phyloP scores from a whole-genome alignment of 495 filamentous ascomycete species.

The Oleoguttula mirabilis region DNA sequence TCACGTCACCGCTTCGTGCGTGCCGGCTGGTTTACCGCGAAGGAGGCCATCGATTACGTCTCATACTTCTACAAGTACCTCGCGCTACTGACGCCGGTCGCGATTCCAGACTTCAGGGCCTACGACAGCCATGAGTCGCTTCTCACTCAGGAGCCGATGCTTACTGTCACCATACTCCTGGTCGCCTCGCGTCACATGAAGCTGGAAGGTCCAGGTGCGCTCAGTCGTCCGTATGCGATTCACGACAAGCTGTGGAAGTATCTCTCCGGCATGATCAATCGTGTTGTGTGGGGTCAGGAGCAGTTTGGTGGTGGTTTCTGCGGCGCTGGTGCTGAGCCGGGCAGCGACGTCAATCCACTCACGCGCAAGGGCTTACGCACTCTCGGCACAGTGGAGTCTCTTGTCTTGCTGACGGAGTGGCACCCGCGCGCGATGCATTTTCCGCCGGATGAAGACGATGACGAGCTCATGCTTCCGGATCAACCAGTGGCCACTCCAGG shows the following conservation, averaged over 20 bases:
- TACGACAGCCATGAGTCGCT: conserved; percentile 61
- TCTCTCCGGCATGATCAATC: conserved; percentile 82
- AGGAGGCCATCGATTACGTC: conserved; percentile 85
- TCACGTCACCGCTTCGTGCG: conserved; percentile 81
- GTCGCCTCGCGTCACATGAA: conserved; percentile 77
- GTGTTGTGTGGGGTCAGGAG: conserved; percentile 90
- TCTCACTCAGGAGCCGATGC: conserved; percentile 79
- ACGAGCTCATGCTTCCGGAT: conserved; percentile 40
- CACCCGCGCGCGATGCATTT: conserved; percentile 92
- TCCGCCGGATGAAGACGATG: conserved; percentile 71
- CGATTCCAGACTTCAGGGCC: conserved; percentile 67
- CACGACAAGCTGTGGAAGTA: conserved; percentile 96
- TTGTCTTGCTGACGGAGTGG: conserved; percentile 93
- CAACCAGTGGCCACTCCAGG: conserved; percentile 9
- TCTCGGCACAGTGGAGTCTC: conserved; percentile 81
- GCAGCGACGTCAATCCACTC: conserved; percentile 27
- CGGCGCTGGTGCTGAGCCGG: conserved; percentile 49
- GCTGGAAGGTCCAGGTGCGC: conserved; percentile 66
- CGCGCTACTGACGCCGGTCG: conserved; percentile 82
- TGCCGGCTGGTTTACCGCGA: conserved; percentile 89
- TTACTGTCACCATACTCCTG: conserved; percentile 79
- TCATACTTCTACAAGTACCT: conserved; percentile 88
- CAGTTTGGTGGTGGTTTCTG: conserved; percentile 82
- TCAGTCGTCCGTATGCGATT: conserved; percentile 76
- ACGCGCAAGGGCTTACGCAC: conserved; percentile 66